These are phyloP conservation scores for Puccinellia tenuiflora DNA, from an alignment of 176 grass and related monocot genomes.

Conservation along the genomic window DNA sequence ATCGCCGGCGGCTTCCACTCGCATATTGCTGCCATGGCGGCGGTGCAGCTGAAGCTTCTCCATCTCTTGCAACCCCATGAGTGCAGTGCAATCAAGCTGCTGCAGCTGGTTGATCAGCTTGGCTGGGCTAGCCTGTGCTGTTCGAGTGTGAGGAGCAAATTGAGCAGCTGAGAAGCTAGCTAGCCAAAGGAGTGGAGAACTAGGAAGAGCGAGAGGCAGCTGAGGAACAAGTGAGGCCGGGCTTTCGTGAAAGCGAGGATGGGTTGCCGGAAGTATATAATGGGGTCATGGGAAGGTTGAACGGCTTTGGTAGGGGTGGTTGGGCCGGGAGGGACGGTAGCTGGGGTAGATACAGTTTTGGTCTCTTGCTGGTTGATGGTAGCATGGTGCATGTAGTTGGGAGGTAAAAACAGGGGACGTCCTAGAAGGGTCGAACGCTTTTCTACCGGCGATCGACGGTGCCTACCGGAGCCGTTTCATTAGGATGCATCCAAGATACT, in stretches of 20 bases:
- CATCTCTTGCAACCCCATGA: slow-evolving; percentile 29
- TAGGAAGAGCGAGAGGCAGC: background rate
- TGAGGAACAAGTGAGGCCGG: background rate
- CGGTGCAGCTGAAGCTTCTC: background rate
- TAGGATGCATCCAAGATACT: too few species aligned
- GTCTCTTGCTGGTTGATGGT: too few species aligned
- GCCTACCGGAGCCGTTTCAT: too few species aligned
- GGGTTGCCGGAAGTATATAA: background rate
- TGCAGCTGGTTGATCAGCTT: background rate
- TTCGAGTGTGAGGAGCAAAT: background rate
- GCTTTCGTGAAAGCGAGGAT: background rate
- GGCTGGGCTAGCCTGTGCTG: background rate
- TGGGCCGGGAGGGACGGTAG: background rate
- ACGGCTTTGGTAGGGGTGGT: background rate
- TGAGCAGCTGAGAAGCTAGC: background rate
- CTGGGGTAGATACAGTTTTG: background rate
- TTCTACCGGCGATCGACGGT: too few species aligned
- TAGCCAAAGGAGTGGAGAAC: background rate
- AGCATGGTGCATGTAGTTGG: too few species aligned
- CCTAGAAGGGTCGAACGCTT: too few species aligned
- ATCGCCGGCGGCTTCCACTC: background rate
- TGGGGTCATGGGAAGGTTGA: background rate
- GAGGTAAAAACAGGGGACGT: background rate
- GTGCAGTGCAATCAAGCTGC: background rate
- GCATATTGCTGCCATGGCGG: background rate